Evolutionary conservation across 1,284 basidiomycete species (phyloP).

Genomic region (Microbotryomycetes sp.): DNA sequence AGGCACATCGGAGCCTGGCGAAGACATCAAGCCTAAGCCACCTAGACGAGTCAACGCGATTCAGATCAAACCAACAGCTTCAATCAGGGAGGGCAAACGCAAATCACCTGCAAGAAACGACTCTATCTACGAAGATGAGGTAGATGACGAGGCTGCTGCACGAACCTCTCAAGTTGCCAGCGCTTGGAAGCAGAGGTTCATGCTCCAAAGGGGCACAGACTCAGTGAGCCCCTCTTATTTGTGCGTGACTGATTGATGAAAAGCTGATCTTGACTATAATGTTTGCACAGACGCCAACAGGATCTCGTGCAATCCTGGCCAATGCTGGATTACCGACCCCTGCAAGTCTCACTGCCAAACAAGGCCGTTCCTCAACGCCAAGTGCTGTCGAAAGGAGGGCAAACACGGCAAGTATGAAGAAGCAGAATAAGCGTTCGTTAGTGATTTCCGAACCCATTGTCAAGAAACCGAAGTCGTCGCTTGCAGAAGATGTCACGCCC

Average conservation of each 20-base stretch:
- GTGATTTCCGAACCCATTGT: no score
- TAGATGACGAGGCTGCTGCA: not conserved
- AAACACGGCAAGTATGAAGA: not conserved
- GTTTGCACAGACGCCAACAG: conserved; percentile 1
- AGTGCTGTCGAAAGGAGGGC: not conserved
- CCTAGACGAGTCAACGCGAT: not conserved
- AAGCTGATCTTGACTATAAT: not conserved
- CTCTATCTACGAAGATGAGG: not conserved
- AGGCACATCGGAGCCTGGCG: conserved; percentile 12
- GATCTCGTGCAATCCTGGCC: conserved; percentile 1
- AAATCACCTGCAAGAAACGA: not conserved
- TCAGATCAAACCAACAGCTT: not conserved
- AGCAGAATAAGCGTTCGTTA: not conserved
- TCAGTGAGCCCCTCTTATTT: conserved; percentile 5
- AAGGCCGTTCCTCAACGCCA: conserved; percentile 5
- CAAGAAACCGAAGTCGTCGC: no score
- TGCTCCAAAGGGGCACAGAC: conserved; percentile 2
- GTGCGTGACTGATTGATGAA: not conserved
- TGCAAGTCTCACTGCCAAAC: not conserved
- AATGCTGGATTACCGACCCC: not conserved
- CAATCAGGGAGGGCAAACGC: not conserved
- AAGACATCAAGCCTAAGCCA: not conserved
- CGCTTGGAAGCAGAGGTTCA: conserved; percentile 42
- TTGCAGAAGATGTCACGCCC: not conserved
- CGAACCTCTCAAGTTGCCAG: conserved; percentile 31